Base-by-base conservation (phyloP, 345 rosid species). In the Eucalyptus melliodora region DNA sequence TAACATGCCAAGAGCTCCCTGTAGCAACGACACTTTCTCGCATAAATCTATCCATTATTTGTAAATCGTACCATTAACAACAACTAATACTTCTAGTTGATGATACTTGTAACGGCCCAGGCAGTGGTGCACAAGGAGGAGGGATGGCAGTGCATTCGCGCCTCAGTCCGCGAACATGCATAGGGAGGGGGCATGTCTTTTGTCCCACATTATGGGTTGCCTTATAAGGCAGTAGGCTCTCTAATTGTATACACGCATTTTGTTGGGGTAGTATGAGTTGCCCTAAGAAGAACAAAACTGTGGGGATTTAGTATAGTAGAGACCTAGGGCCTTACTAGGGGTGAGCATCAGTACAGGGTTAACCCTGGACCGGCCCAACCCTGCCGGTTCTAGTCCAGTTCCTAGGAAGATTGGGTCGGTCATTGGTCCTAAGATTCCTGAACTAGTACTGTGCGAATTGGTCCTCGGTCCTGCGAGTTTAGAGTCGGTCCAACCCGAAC, bases 371-470 rank as follows among this genome's bases (percentile, higher is more conserved):
- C 0, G 16, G 51, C 0, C 51, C 3, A 50, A 50, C 51, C 51
- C 7, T 15, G 1, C 7, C 17, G 6, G 0, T 50, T 15, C 6
- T 50, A 0, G 1, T 50, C 6, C 2, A 50, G 7, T 5, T 50
- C 3, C 17, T 0, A 2, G 1, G 2, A 0, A 50, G 3, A 50
- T 7, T 50, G 0, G 0, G 1, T 50, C 17, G 3, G 0, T 1
- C 51, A 0, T 50, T 49, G 50, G 15, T 49, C 15, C 50, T 49
- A 49, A 49, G 5, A 49, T 49, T 49, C 15, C 2, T 49, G 1
- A 5, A 49, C 50, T 1, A 50, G 0, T 50, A 50, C 1, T 50
- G 3, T 50, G 17, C 3, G 3, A 0, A 0, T 2, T 50, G 7
- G 3, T 50, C 3, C 3, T 50, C 3, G 3, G 0, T 50, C 51